A percentile compares a stretch with the other conserved stretches of the same genome.
Conservation (phyloP, 2,329 filamentous ascomycete species). For the Aureobasidium sp. region DNA sequence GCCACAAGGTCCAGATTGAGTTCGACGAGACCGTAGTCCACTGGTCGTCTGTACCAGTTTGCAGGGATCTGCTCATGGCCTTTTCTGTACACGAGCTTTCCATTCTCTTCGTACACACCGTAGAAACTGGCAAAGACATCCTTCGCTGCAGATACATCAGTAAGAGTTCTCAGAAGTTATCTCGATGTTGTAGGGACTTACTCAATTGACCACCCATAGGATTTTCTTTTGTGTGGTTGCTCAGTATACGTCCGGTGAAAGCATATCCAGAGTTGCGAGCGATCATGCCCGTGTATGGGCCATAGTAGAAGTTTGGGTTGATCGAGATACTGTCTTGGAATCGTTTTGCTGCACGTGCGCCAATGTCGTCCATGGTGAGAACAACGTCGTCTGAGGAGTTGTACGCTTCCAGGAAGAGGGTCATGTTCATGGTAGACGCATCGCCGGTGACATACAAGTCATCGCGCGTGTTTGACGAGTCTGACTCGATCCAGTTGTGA, state of each 20-base stretch:
- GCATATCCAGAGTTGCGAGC: constrained; percentile 20
- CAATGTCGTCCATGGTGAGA: constrained; percentile 23
- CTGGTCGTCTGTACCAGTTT: constrained; percentile 30
- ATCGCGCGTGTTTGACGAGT: constrained; percentile 43
- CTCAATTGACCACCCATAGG: constrained; percentile 27
- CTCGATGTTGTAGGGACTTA: constrained; percentile 14
- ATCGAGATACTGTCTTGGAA: constrained; percentile 21
- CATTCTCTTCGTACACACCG: constrained; percentile 23
- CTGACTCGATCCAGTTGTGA: constrained; percentile 48
- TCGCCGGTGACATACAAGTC: constrained; percentile 43
- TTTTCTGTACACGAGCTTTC: constrained; percentile 22
- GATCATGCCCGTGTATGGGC: constrained; percentile 20
- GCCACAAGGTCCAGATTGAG: constrained; percentile 15
- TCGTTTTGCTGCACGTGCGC: constrained; percentile 20
- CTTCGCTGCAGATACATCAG: constrained; percentile 20
- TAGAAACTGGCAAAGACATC: constrained; percentile 25
- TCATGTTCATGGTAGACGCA: constrained; percentile 43
- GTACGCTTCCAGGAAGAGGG: constrained; percentile 42
- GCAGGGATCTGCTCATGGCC: constrained; percentile 35
- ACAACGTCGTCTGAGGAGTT: constrained; percentile 16
- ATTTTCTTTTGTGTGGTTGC: constrained; percentile 29
- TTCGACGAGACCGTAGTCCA: constrained; percentile 21
- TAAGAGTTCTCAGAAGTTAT: not conserved
- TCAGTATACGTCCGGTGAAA: constrained; percentile 30
- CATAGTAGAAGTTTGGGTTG: constrained; percentile 26